Percentiles rank a stretch among this genome's conserved stretches.
Evolutionary conservation across 805 yeast species (phyloP).

Genomic region (Starmerella stigmatis): DNA sequence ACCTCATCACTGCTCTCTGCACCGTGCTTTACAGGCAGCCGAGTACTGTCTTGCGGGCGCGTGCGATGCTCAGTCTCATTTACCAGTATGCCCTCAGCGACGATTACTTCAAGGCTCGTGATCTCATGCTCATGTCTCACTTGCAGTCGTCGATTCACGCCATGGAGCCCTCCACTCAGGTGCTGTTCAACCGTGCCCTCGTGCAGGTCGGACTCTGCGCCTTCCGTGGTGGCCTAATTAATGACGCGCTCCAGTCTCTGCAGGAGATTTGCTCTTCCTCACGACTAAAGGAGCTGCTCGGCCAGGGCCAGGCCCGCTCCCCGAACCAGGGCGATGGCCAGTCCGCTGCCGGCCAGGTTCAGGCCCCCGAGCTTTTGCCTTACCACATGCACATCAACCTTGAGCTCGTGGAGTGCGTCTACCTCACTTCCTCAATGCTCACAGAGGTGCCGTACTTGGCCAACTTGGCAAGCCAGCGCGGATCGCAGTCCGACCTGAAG

Average conservation of each 20-base stretch:
- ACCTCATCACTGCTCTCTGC: slow-evolving; percentile 55
- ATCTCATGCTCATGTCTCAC: slow-evolving; percentile 76
- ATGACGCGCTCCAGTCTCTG: slow-evolving; percentile 76
- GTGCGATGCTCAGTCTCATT: slow-evolving; percentile 73
- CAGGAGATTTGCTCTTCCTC: slow-evolving; percentile 80
- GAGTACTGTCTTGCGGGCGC: slow-evolving; percentile 60
- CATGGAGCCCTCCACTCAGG: slow-evolving; percentile 79
- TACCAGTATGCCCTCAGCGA: slow-evolving; percentile 87
- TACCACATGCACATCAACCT: slow-evolving; percentile 97
- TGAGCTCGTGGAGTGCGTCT: slow-evolving; percentile 88
- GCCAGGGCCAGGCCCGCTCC: slow-evolving; percentile 78
- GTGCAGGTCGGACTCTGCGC: slow-evolving; percentile 95
- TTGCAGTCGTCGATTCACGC: slow-evolving; percentile 71
- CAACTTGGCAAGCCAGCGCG: slow-evolving; percentile 39
- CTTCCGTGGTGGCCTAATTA: slow-evolving; percentile 76
- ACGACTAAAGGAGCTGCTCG: slow-evolving; percentile 82
- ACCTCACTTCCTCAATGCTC: slow-evolving; percentile 78
- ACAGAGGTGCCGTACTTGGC: slow-evolving; percentile 89
- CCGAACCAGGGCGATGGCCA: slow-evolving; percentile 1
- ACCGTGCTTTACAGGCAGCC: slow-evolving; percentile 55
- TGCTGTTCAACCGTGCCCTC: slow-evolving; percentile 85
- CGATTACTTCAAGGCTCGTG: slow-evolving; percentile 75
- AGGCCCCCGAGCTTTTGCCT: slow-evolving; percentile 50
- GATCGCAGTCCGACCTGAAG: slow-evolving; percentile 40
- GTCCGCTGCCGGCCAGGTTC: slow-evolving; percentile 9